phyloP scores from a whole-genome alignment of 2,329 filamentous ascomycete genomes.

The Clonostachys rhizophaga region DNA sequence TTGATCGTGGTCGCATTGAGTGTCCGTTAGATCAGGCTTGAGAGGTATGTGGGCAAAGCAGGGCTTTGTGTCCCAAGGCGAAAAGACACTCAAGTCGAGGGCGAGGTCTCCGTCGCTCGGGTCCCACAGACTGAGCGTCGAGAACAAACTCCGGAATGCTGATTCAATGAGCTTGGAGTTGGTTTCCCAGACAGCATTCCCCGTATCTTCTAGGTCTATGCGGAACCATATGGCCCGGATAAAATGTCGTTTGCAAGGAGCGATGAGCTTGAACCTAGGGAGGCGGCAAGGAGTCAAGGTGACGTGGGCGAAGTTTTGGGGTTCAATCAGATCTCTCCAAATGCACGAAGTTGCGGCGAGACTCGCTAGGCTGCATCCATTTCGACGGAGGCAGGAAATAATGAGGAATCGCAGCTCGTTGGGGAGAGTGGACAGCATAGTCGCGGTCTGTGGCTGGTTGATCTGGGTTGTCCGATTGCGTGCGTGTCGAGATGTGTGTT shows the following conservation, averaged over 20 bases:
- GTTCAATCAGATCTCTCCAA: neutral
- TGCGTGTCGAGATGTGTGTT: no score
- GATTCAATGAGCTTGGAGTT: neutral
- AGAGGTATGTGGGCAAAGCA: neutral
- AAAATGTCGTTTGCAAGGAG: neutral
- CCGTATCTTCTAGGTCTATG: neutral
- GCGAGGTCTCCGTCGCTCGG: neutral
- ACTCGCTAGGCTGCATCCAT: neutral
- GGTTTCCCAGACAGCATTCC: neutral
- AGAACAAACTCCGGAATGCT: neutral
- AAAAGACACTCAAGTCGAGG: neutral
- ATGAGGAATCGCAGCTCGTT: no score
- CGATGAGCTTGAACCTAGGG: neutral
- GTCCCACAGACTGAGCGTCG: neutral
- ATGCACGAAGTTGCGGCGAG: neutral
- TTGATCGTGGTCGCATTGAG: neutral
- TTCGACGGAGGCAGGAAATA: no score
- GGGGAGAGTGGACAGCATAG: no score
- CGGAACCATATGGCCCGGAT: neutral
- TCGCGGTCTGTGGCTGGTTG: no score
- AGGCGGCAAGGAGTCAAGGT: neutral
- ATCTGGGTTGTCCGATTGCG: no score
- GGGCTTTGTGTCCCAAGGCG: neutral
- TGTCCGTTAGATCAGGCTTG: constrained; percentile 1
- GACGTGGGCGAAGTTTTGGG: neutral